Percentiles rank a stretch among this genome's conserved stretches.
Evolutionary conservation across 2,329 filamentous ascomycete genomes (phyloP).

Genomic region (Stachybotrys chartarum): DNA sequence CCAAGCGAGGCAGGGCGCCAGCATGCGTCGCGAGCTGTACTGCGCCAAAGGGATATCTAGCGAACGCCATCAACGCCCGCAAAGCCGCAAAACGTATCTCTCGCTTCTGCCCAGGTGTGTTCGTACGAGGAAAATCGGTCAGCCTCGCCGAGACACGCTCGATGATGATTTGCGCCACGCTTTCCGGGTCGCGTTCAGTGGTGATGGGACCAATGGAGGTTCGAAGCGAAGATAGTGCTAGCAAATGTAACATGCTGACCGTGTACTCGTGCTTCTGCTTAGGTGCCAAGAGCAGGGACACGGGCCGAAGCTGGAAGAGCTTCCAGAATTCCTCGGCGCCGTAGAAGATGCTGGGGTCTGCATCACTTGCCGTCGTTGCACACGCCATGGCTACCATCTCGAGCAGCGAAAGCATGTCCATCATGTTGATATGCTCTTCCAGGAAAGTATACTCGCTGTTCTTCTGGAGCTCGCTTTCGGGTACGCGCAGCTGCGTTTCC

Average conservation of each 20-base stretch:
- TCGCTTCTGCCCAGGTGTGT: conserved; percentile 31
- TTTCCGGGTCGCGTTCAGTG: conserved; percentile 31
- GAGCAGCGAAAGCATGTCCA: conserved; percentile 59
- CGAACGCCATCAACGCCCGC: conserved; percentile 52
- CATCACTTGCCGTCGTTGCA: conserved; percentile 27
- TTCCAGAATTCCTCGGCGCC: conserved; percentile 54
- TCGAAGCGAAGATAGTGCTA: conserved; percentile 58
- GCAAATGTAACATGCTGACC: conserved; percentile 54
- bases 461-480: conserved; percentile 39
- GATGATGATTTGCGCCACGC: conserved; percentile 42
- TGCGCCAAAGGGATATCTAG: conserved; percentile 54
- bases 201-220: conserved; percentile 60
- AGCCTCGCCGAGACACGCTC: conserved; percentile 58
- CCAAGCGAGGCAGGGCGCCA: conserved; percentile 65
- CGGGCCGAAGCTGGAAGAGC: conserved; percentile 57
- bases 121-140: conserved; percentile 42
- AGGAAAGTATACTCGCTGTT: conserved; percentile 29
- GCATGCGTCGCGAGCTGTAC: conserved; percentile 61
- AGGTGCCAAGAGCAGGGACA: conserved; percentile 59
- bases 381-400: conserved; percentile 56
- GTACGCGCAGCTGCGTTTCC: conserved; percentile 45
- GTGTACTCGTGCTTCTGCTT: conserved; percentile 60
- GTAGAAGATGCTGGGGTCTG: conserved; percentile 19
- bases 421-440: conserved; percentile 53
- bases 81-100: conserved; percentile 39